Evolutionary conservation across 1,284 basidiomycete species (phyloP).

Genomic region (Naganishia cerealis): DNA sequence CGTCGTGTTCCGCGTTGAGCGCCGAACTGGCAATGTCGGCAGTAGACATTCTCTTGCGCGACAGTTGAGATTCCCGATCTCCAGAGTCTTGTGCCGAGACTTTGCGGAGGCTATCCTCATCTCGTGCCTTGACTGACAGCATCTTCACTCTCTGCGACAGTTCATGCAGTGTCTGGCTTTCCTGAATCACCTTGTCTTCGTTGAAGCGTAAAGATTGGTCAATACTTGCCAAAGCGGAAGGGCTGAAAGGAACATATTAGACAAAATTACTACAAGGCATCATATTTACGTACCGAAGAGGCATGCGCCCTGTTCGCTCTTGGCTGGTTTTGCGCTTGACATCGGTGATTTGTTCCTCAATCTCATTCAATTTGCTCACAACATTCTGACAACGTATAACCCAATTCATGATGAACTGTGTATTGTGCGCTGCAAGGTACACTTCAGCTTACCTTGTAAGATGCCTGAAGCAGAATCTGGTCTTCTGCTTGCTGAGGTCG

Average conservation of each 20-base stretch:
- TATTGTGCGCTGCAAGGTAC: too few species aligned
- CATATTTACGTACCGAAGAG: constrained; percentile 20
- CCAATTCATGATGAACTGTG: not conserved
- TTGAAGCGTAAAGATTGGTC: constrained; percentile 10
- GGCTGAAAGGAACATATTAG: constrained; percentile 2
- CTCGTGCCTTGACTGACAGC: constrained; percentile 3
- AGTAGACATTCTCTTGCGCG: not conserved
- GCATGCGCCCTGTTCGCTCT: constrained; percentile 28
- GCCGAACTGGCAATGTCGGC: constrained; percentile 26
- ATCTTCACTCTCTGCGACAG: constrained; percentile 16
- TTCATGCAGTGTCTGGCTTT: constrained; percentile 11
- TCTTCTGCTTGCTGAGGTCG: constrained; percentile 30
- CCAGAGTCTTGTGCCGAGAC: not conserved
- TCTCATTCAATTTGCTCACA: constrained; percentile 12
- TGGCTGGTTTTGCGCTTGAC: constrained; percentile 26
- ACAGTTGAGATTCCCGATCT: not conserved
- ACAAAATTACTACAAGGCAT: not conserved
- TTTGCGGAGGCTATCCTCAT: not conserved
- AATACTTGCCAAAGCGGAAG: constrained; percentile 25
- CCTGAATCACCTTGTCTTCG: constrained; percentile 10
- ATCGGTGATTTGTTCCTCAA: constrained; percentile 23
- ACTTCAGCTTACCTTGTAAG: constrained; percentile 11
- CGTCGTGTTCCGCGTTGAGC: constrained; percentile 18
- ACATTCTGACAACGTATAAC: constrained; percentile 4
- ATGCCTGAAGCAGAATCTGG: constrained; percentile 20